Evolutionary conservation across 1,284 basidiomycete species (phyloP), one percentile per base, ranked within the genome.

Genomic region (Irpex lacteus): DNA sequence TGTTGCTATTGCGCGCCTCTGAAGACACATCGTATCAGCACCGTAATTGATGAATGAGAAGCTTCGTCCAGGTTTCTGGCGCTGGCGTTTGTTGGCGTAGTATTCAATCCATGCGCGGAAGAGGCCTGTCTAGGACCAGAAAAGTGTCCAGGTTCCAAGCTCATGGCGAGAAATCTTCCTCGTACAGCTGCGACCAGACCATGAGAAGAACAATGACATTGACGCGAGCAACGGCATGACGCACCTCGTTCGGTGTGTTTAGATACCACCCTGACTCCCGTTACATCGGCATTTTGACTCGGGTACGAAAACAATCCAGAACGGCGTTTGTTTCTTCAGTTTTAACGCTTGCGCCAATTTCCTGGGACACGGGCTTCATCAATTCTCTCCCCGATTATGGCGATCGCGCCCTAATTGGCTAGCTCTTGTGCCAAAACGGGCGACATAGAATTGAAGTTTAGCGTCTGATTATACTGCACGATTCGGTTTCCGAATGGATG

Each of bases 281-380:
- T 56, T 32, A 9, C n/a, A 56, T 56, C 54, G 18, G 21, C 9
- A 9, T 34, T 11, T 9, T 11, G 50, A 19, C 18, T 56, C 54
- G 32, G 54, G 7, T 19, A 18, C 40, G 50, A 52, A 19, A 9
- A 52, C 15, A 8, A 52, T 26, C n/a, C 26, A 15, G 21, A 56
- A 56, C 53, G 54, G 54, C 54, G 60, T 62, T 32, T 44, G 49
- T 18, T 47, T 32, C 11, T 6, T 44, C 8, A 8, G n/a, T n/a
- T 19, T 36, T 37, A 58, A 34, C 61, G 61, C 61, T 37, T 19
- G 53, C 53, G 61, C 61, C 61, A 34, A 7, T 8, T 44, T 58
- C 61, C 61, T 57, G 61, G 61, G 6, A 40, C 19, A 15, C 54
- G 61, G 61, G 15, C 9, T 21, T 18, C 19, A 61, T 44, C 18